Evolutionary conservation across 1,284 basidiomycete species (phyloP), one percentile per base, ranked within the genome.

Genomic region (Microbotryomycetes sp.): DNA sequence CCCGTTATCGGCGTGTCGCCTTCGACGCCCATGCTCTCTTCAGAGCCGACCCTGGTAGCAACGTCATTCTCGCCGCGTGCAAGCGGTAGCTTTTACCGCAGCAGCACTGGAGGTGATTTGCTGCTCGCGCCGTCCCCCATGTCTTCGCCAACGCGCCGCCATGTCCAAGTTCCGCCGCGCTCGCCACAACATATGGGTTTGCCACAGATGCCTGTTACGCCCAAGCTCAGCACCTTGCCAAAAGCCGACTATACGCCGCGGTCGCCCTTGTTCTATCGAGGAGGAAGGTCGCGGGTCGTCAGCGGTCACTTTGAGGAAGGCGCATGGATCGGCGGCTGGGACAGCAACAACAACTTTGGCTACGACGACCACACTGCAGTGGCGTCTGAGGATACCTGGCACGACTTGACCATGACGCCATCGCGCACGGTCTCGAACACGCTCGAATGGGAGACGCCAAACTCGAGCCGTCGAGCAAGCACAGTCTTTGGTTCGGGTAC

Each of bases 181-280:
- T 29, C 28, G 23, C 55, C 6, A 52, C 45, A 41, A 41, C 26
- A 31, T 41, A n/a, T 54, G 30, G 29, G 41, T 67, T 15, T 26
- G 54, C 15, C 60, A 61, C 35, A 41, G 18, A 18, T 18, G 27
- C 66, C 64, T 5, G 52, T 56, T 27, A 66, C 66, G 5, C 66
- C 66, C 15, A 48, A 57, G 0, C 56, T 66, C n/a, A 56, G 57
- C 4, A 31, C 45, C 18, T 21, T 54, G n/a, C 55, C 48, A 3
- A 54, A 49, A 15, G 57, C 64, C n/a, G 63, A 68, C 52, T 68
- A 68, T 45, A 60, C 64, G 27, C 66, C 66, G 5, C 57, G 61
- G 21, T 66, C 64, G 27, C 66, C 66, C 6, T 54, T 61, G 23
- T 60, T 57, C 52, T 61, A 29, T 46, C 65, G 65, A 47, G 53